A percentile compares a stretch with the other conserved stretches of the same genome.
Evolutionary conservation across 768 basidiomycete genomes (phyloP).

Genomic region (Trametes sanguinea): DNA sequence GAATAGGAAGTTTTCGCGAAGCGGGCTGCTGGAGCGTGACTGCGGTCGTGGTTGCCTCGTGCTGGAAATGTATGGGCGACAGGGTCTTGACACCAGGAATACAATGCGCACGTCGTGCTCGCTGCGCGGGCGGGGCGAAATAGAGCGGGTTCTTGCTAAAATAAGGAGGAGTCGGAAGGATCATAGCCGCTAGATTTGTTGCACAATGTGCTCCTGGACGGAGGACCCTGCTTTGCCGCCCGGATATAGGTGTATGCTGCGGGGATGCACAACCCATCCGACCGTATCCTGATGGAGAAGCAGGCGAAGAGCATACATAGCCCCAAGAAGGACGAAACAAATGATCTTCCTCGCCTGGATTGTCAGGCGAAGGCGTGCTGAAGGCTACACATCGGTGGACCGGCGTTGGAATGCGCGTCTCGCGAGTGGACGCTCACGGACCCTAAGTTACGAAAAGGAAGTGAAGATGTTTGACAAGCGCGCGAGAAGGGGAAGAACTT

Average conservation of each 20-base stretch:
- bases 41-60: conserved; percentile 7
- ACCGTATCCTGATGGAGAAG: conserved; percentile 3
- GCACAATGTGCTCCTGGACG: not conserved
- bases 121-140: not conserved
- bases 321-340: not conserved
- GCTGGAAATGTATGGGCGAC: not conserved
- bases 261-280: not conserved
- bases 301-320: not conserved
- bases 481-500: conserved; percentile 2
- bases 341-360: not conserved
- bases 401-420: not conserved
- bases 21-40: not conserved
- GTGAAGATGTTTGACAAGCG: not conserved
- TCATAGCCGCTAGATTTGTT: not conserved
- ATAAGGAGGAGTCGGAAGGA: conserved; percentile 3
- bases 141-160: conserved; percentile 4
- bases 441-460: not conserved
- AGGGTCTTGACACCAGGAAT: not conserved
- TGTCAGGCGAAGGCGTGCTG: not conserved
- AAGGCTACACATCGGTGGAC: not conserved
- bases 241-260: conserved; percentile 6
- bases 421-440: not conserved
- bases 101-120: not conserved
- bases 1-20: conserved; percentile 16
- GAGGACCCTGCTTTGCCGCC: conserved; percentile 3